Conservation (phyloP, 768 basidiomycete genomes). For the Pulveroboletus sp. region DNA sequence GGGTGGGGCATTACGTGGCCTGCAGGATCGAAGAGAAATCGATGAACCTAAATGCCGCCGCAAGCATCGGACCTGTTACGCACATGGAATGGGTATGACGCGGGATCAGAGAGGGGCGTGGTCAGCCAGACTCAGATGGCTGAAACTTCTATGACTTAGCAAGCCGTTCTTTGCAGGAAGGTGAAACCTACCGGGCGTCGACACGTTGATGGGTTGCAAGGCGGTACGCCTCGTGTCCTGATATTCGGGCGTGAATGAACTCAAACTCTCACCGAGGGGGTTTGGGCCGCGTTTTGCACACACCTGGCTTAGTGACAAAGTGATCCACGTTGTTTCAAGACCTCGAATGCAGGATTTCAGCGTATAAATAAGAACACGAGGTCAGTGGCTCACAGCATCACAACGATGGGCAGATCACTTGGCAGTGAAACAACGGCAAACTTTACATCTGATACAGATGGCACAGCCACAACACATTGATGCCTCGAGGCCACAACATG, state of each 20-base stretch:
- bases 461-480: conserved; percentile 17
- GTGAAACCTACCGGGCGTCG: neutral
- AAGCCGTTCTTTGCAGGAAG: conserved; percentile 2
- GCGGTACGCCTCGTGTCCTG: conserved; percentile 18
- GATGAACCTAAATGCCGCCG: conserved; percentile 1
- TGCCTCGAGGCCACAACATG: conserved; percentile 26
- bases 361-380: conserved; percentile 8
- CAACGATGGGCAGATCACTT: conserved; percentile 1
- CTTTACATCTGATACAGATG: neutral
- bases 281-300: conserved; percentile 2
- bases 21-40: conserved; percentile 7
- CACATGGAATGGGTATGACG: conserved; percentile 11
- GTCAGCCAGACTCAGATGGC: neutral
- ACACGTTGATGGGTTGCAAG: conserved; percentile 3
- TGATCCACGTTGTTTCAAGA: conserved; percentile 8
- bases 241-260: conserved; percentile 1
- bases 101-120: neutral
- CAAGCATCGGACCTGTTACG: conserved; percentile 1
- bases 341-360: neutral
- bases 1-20: conserved; percentile 20
- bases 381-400: neutral
- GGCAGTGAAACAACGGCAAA: neutral
- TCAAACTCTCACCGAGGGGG: conserved; percentile 2
- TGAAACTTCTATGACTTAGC: neutral
- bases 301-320: neutral